Conservation (phyloP, 176 grass and related monocot genomes). For the Zizania latifolia region DNA sequence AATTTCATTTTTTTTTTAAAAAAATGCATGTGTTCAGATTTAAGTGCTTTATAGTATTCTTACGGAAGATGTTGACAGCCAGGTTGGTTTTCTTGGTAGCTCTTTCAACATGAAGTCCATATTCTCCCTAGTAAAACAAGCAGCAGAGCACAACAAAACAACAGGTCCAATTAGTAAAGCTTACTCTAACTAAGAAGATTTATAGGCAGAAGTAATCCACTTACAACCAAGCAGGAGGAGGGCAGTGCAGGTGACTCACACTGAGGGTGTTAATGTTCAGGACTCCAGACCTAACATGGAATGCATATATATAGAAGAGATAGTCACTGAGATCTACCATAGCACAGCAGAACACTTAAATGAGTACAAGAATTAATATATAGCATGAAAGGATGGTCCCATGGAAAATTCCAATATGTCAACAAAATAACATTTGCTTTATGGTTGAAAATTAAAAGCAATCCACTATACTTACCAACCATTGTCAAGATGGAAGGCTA, state of each 20-base stretch:
- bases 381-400: background rate
- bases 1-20: background rate
- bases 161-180: background rate
- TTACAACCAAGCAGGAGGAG: slow-evolving; percentile 92
- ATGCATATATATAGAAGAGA: slow-evolving; percentile 21
- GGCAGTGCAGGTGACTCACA: slow-evolving; percentile 87
- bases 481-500: slow-evolving; percentile 91
- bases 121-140: slow-evolving; percentile 46
- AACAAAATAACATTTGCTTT: slow-evolving; percentile 7
- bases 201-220: slow-evolving; percentile 29
- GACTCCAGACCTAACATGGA: slow-evolving; percentile 70
- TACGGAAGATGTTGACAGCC: slow-evolving; percentile 75
- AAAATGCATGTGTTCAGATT: slow-evolving; percentile 3
- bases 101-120: slow-evolving; percentile 19
- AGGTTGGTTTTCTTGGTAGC: slow-evolving; percentile 53
- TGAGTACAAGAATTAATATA: background rate
- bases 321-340: slow-evolving; percentile 19
- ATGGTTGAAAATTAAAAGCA: slow-evolving; percentile 5
- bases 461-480: slow-evolving; percentile 54
- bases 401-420: slow-evolving; percentile 17
- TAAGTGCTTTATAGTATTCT: slow-evolving; percentile 4
- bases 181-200: background rate
- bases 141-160: slow-evolving; percentile 3
- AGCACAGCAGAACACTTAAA: background rate
- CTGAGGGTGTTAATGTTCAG: slow-evolving; percentile 59